These are phyloP conservation scores for Lactarius vividus DNA, from an alignment of 768 basidiomycete species.

Conservation along the genomic window DNA sequence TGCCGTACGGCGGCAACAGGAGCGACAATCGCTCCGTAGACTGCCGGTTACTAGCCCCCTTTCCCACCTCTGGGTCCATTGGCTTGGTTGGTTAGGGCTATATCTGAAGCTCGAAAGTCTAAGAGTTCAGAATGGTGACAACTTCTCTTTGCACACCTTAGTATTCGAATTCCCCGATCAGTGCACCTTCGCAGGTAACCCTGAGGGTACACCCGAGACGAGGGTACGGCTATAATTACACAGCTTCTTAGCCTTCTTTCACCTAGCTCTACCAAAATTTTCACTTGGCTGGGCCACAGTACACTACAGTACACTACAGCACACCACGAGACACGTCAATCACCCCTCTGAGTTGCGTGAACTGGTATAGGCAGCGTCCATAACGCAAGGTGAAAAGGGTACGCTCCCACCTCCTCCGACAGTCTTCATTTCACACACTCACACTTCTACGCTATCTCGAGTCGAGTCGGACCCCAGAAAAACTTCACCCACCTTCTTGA, in stretches of 20 bases:
- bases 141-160: no score
- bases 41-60: not conserved
- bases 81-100: no score
- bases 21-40: not conserved
- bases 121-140: no score
- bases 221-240: not conserved
- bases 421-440: conserved; percentile 1
- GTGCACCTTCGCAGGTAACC: no score
- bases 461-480: conserved; percentile 20
- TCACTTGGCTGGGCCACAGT: not conserved
- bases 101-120: no score
- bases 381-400: conserved; percentile 6
- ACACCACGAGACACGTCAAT: conserved; percentile 12
- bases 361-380: not conserved
- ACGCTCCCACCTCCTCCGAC: not conserved
- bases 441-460: conserved; percentile 10
- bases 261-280: not conserved
- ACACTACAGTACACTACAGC: not conserved
- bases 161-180: no score
- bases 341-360: not conserved
- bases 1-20: not conserved
- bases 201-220: no score
- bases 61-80: not conserved
- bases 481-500: conserved; percentile 10
- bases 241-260: not conserved